Conservation (phyloP, 306 rosid genomes). For the Mimosa bimucronata region DNA sequence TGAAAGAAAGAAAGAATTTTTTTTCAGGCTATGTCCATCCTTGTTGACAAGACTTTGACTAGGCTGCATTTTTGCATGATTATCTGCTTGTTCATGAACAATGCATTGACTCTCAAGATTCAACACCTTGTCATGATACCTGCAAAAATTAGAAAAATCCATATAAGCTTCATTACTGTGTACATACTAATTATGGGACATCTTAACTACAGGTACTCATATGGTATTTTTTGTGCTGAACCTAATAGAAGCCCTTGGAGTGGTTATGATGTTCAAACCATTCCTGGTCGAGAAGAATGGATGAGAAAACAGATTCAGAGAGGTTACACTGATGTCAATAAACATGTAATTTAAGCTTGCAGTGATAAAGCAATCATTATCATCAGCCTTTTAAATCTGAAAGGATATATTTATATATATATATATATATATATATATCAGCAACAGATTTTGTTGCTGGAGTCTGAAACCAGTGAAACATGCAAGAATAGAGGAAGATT, state of each 20-base stretch:
- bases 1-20: no score
- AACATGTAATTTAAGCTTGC: background rate
- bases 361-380: background rate
- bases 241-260: constrained; percentile 40
- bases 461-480: no score
- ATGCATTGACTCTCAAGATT: background rate
- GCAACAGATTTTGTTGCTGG: no score
- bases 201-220: constrained; percentile 44
- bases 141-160: background rate
- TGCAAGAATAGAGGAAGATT: background rate
- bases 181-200: background rate
- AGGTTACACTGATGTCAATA: constrained; percentile 19
- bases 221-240: constrained; percentile 45
- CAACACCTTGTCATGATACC: background rate
- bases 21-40: background rate
- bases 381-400: background rate
- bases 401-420: no score
- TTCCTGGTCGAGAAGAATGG: constrained; percentile 38
- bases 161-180: background rate
- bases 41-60: background rate
- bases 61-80: background rate
- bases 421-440: no score
- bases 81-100: background rate
- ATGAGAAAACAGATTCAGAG: background rate
- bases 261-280: constrained; percentile 52